Base-by-base conservation (phyloP, 441 rosid genomes). In the Adansonia madagascariensis region DNA sequence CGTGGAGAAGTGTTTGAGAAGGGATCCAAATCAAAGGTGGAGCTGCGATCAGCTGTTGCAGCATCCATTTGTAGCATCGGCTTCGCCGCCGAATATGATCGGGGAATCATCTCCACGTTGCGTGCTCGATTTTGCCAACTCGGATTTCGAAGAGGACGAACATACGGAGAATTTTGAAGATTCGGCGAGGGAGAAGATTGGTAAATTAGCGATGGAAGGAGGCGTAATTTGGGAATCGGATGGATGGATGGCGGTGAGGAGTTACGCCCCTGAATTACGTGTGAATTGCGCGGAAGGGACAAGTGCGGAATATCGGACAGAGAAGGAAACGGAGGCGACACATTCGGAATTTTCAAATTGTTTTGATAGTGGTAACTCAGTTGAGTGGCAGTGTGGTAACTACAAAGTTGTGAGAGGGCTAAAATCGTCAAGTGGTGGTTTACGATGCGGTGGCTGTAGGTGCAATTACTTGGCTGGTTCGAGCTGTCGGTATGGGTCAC, bases 21-120 rank as follows among this genome's bases (percentile, higher is more conserved):
- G 91, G 77, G 89, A 93, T 2, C 82, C 43, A 44, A 74, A 27
- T 14, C 82, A 84, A 78, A 62, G 96, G 75, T 93, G 97, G 97
- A 87, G 85, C 86, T 89, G 93, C 67, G 90, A 90, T 49, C 89
- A 85, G 86, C 93, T 93, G 71, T 35, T 89, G 78, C 79, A 79
- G 73, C 96, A 93, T 77, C 96, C 93, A 3, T 91, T 90, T 75
- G 15, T 93, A 43, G 59, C 76, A 8, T 74, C 86, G 6, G 86
- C 73, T 43, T 63, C 78, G 9, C 75, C 84, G 53, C 61, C 75
- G 22, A 56, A 18, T 59, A 64, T 46, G 6, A 17, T 24, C 60
- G 43, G 44, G 0, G 88, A 86, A 78, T 56, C 82, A 41, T 91
- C 97, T 67, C 96, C 94, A 9, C 93, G 94, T 66, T 85, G 91